Percentiles rank a stretch among this genome's conserved stretches.
These are phyloP conservation scores for Brassica nigra DNA, from an alignment of 345 rosid genomes.

Conservation along the genomic window DNA sequence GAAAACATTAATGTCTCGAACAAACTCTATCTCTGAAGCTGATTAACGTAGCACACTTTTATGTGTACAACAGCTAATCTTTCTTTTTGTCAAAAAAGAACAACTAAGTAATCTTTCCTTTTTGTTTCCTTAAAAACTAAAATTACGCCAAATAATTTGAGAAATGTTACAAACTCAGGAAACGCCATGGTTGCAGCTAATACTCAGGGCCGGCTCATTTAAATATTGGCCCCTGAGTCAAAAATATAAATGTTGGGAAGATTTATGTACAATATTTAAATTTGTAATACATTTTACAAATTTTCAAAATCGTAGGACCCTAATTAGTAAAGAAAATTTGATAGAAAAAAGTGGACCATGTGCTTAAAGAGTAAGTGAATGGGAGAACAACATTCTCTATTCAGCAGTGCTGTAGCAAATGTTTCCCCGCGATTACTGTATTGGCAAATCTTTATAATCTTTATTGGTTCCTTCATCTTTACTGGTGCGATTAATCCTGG, in stretches of 20 bases:
- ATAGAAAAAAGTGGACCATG: no score
- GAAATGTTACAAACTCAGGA: constrained; percentile 16
- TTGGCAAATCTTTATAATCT: constrained; percentile 59
- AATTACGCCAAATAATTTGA: not conserved
- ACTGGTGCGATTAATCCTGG: constrained; percentile 83
- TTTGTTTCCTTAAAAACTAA: not conserved
- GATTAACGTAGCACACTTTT: not conserved
- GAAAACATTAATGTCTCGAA: not conserved
- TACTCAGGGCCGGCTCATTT: not conserved
- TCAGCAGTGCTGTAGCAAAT: constrained; percentile 29
- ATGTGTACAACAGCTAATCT: not conserved
- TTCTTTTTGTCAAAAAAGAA: not conserved
- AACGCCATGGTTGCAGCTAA: not conserved
- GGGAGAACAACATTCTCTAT: constrained; percentile 32
- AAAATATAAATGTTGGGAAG: no score
- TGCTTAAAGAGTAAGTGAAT: not conserved
- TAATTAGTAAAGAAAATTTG: no score
- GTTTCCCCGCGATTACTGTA: constrained; percentile 46
- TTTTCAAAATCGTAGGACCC: no score
- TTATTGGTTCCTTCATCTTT: constrained; percentile 66
- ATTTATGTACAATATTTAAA: no score
- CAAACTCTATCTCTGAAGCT: not conserved
- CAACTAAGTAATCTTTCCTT: no score
- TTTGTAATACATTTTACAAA: no score
- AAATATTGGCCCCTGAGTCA: no score